phyloP scores from a whole-genome alignment of 306 rosid species.

The Cicer bijugum region DNA sequence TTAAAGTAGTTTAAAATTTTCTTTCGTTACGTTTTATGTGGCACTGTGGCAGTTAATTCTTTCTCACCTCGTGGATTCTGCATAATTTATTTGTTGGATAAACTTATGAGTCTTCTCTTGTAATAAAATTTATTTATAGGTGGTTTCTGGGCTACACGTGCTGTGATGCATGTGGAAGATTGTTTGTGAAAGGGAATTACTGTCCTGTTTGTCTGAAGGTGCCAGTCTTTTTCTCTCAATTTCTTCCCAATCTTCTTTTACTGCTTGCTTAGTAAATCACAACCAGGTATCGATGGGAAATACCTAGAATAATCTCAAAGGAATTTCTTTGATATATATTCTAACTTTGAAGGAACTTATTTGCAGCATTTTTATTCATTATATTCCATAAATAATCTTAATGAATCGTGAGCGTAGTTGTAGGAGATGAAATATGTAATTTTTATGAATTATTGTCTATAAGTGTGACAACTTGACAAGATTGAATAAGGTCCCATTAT shows the following conservation, averaged over 20 bases:
- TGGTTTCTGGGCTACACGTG: conserved; percentile 98
- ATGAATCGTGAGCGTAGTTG: conserved; percentile 16
- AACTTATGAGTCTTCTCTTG: conserved; percentile 43
- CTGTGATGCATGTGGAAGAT: conserved; percentile 98
- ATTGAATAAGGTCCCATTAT: conserved; percentile 11
- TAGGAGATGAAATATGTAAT: conserved; percentile 21
- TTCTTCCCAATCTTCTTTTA: conserved; percentile 32
- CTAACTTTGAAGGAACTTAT: conserved; percentile 10
- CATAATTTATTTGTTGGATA: conserved; percentile 9
- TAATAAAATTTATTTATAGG: conserved; percentile 52
- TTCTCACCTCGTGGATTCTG: neutral
- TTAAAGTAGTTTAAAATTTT: conserved; percentile 3
- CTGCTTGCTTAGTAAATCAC: neutral
- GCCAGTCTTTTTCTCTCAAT: conserved; percentile 28
- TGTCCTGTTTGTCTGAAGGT: conserved; percentile 99
- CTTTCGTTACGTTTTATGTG: neutral
- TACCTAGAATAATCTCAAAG: conserved; percentile 19
- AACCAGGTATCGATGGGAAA: neutral
- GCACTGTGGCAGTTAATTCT: conserved; percentile 25
- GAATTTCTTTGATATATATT: conserved; percentile 1
- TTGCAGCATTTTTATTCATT: conserved; percentile 21
- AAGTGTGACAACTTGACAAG: conserved; percentile 5
- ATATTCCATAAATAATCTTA: conserved; percentile 2
- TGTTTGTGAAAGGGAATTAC: conserved; percentile 95
- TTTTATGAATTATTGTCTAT: conserved; percentile 7